Evolutionary conservation across 148 eudicot genomes (phyloP), one percentile per base, ranked within the genome.

Genomic region (Bassia scoparia): DNA sequence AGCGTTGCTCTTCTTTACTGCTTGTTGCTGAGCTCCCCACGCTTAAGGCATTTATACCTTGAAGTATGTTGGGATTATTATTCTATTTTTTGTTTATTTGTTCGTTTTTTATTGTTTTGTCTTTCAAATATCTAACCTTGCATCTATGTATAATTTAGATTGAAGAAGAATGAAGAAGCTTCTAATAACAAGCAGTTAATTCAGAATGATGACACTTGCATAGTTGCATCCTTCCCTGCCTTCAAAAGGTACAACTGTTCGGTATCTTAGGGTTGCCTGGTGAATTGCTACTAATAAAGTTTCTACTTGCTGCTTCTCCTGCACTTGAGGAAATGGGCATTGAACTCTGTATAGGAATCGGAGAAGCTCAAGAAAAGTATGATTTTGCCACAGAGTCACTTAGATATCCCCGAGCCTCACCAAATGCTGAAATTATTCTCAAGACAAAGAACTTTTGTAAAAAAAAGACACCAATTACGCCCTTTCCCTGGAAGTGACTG

Each of bases 11-110:
- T 70, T 29, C 20, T 53, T 62, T 33, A 69, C 18, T 50, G 26
- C 74, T 38, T 76, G 38, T 26, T 70, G 14, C 8, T 16, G 34
- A 50, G 69, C 44, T 70, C 43, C 44, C 74, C 79, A 18, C 44
- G 20, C 26, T 30, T 77, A 62, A 37, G 48, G 8, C 44, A 20
- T 44, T 26, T 77, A 50, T 3, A 70, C 33, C 62, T 63, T 26
- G n/a, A 53, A 55, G 74, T 52, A 62, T 27, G 79, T 52, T 26
- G 61, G 16, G 3, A 4, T n/a, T n/a, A n/a, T n/a, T n/a, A n/a
- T n/a, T n/a, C n/a, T n/a, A 24, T 1, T 11, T 56, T 56, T 26
- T 50, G 13, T n/a, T 49, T 5, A 3, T 16, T 27, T 41, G 1
- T 41, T 41, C 3, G 8, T 8, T 14, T 7, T 16, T 27, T 41